Evolutionary conservation across 176 grass and related monocot genomes (phyloP).

Genomic region (Carex kokanica): DNA sequence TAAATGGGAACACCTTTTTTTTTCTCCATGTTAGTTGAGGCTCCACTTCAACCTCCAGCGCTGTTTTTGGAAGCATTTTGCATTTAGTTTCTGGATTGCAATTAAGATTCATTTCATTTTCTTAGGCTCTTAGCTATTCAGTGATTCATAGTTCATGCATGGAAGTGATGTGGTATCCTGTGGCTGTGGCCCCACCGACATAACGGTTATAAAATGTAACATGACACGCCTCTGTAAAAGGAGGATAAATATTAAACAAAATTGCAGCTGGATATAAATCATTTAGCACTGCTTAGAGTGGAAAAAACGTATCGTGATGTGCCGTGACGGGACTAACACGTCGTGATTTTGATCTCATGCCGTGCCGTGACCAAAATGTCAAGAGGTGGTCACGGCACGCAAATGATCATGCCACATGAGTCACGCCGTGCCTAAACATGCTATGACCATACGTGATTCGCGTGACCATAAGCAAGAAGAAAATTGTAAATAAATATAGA

Average conservation of each 20-base stretch:
- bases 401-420: no score
- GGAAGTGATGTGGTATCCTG: neutral
- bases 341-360: no score
- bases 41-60: neutral
- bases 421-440: no score
- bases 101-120: neutral
- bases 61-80: neutral
- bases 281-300: neutral
- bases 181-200: neutral
- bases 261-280: neutral
- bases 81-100: neutral
- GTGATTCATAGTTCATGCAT: neutral
- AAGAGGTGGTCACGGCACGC: no score
- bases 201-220: neutral
- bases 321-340: no score
- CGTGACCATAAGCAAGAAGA: neutral
- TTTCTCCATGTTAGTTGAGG: neutral
- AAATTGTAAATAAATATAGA: neutral
- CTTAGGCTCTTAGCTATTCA: neutral
- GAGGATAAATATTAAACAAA: neutral
- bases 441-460: no score
- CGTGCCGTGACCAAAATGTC: no score
- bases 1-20: neutral
- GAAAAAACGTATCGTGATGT: no score
- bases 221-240: neutral